Conservation (phyloP, 1,139 yeast species). For the Suhomyces wounanorum region DNA sequence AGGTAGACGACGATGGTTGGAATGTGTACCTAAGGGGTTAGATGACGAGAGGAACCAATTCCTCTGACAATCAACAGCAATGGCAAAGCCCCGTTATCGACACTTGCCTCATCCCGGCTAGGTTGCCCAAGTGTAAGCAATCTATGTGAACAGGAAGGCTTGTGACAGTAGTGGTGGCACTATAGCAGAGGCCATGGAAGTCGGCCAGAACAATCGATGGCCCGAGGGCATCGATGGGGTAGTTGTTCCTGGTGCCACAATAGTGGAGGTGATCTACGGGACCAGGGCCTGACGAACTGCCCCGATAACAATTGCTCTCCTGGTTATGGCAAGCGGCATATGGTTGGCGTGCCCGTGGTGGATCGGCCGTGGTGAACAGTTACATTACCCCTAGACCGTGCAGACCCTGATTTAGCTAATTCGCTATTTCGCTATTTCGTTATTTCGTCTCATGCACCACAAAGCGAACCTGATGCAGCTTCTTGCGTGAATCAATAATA, state of each 20-base stretch:
- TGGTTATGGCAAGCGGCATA: neutral
- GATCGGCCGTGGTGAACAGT: neutral
- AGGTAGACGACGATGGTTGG: constrained; percentile 8
- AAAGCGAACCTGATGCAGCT: constrained; percentile 3
- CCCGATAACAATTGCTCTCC: neutral
- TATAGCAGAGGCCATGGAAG: neutral
- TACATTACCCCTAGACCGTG: neutral
- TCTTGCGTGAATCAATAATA: constrained; percentile 3
- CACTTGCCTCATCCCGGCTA: neutral
- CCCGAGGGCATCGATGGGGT: neutral
- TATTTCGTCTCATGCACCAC: neutral
- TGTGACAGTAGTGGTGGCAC: neutral
- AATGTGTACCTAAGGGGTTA: constrained; percentile 8
- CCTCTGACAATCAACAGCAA: neutral
- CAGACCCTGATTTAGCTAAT: constrained; percentile 9
- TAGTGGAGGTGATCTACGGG: neutral
- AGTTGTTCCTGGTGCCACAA: neutral
- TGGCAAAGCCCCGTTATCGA: neutral
- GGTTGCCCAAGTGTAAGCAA: neutral
- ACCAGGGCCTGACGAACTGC: neutral
- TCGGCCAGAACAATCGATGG: neutral
- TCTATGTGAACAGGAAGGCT: neutral
- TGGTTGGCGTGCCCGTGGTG: neutral
- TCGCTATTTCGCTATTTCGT: neutral
- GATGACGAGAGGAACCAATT: neutral